A percentile compares a stretch with the other conserved stretches of the same genome.
Evolutionary conservation across 257 asterid genomes (phyloP).

Genomic region (Solanum sitiens): DNA sequence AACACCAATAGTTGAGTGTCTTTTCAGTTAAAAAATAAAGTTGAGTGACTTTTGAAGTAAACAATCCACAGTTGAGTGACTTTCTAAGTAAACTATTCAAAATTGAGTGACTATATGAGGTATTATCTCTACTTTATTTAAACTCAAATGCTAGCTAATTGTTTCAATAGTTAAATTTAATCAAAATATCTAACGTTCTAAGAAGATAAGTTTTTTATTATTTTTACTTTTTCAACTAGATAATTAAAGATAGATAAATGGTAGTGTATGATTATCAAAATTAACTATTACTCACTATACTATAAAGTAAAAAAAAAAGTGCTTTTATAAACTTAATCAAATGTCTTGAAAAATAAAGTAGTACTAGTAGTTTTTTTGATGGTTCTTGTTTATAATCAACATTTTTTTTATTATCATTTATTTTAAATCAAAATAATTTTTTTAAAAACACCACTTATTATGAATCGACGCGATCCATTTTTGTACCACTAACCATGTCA

Average conservation of each 20-base stretch:
- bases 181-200: neutral
- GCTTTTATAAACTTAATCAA: neutral
- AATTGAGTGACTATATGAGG: no score
- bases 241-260: neutral
- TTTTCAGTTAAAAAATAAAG: no score
- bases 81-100: no score
- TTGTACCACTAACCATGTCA: neutral
- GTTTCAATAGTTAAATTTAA: neutral
- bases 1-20: no score
- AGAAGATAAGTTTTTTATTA: neutral
- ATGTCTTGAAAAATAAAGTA: neutral
- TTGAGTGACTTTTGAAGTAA: no score
- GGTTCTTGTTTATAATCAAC: neutral
- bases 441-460: neutral
- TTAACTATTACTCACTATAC: no score
- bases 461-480: neutral
- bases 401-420: neutral
- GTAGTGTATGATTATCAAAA: neutral
- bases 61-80: no score
- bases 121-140: neutral
- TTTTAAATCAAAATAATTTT: neutral
- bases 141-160: neutral
- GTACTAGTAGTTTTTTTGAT: fast-evolving
- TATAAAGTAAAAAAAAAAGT: neutral
- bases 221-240: neutral